Conservation (phyloP, 371 early-diverging fungal genomes). For the Lichtheimia ramosa region DNA sequence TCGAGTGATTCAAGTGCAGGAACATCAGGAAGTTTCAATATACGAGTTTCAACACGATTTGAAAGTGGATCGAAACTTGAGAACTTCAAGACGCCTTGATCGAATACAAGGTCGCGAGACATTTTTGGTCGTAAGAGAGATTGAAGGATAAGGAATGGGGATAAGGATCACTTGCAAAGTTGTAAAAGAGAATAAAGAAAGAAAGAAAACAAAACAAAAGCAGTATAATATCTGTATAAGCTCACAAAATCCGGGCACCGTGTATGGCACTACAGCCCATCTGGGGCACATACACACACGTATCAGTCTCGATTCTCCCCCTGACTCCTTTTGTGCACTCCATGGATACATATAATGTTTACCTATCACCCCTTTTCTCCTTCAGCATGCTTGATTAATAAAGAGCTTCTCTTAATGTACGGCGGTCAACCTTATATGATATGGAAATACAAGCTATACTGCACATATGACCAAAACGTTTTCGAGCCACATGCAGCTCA, state of each 20-base stretch:
- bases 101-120: conserved; percentile 21
- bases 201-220: conserved; percentile 2
- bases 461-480: no score
- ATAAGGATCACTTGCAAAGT: neutral
- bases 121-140: conserved; percentile 9
- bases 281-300: conserved; percentile 6
- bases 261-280: neutral
- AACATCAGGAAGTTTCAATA: conserved; percentile 22
- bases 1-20: conserved; percentile 32
- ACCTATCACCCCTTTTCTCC: neutral
- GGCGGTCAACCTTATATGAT: no score
- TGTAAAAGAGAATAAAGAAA: conserved; percentile 1
- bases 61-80: conserved; percentile 32
- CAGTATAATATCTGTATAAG: conserved; percentile 6
- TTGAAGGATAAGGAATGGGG: conserved; percentile 17
- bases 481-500: no score
- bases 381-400: no score
- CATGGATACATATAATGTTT: neutral
- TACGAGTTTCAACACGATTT: conserved; percentile 24
- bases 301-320: neutral
- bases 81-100: conserved; percentile 31
- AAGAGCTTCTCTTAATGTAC: no score
- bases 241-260: neutral
- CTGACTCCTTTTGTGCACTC: neutral
- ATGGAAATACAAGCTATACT: no score